Base-by-base conservation (phyloP, 1,139 yeast species). In the Starmera stellimalicola region DNA sequence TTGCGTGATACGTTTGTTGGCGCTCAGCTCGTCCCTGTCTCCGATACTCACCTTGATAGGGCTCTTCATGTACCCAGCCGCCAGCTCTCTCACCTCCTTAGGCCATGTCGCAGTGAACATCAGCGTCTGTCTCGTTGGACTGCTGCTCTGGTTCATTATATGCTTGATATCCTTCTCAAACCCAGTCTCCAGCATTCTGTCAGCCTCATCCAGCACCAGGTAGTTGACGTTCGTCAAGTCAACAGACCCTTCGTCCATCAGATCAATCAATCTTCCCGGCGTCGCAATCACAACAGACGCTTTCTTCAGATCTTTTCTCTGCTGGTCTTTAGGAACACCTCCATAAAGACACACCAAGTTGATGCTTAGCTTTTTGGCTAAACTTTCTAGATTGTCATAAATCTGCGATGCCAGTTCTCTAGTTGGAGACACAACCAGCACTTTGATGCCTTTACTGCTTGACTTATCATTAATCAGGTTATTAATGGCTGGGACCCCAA, bases 61-160 rank as follows among this genome's bases (percentile, higher is more conserved):
- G 20, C 63, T 57, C 15, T 64, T 69, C 94, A 91, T 84, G 58
- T 82, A 91, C n/a, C 81, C 72, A 25, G 75, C 58, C 11, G 98
- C 98, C 43, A 91, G 70, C 43, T 87, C 94, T 53, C 97, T 78
- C 30, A 91, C 97, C 62, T 88, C 95, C 57, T 84, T 80, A 44
- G 98, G 98, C 94, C 94, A 91, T 34, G 98, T 91, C 46, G 98
- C 98, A 31, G 95, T 84, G 65, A 91, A 91, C 95, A 91, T 85
- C 54, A 91, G 70, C 15, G 98, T 91, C 68, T 91, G 98, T 70
- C 98, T 81, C 48, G 77, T 73, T 41, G 74, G 75, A 8, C 94
- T 84, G 44, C 83, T 72, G 0, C 96, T 85, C 57, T 83, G 94
- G 55, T 95, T 76, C 52, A 91, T 77, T 44, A 93, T 85, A 43